Evolutionary conservation across 1,284 basidiomycete genomes (phyloP).

Genomic region (Cystodermella granulosa): DNA sequence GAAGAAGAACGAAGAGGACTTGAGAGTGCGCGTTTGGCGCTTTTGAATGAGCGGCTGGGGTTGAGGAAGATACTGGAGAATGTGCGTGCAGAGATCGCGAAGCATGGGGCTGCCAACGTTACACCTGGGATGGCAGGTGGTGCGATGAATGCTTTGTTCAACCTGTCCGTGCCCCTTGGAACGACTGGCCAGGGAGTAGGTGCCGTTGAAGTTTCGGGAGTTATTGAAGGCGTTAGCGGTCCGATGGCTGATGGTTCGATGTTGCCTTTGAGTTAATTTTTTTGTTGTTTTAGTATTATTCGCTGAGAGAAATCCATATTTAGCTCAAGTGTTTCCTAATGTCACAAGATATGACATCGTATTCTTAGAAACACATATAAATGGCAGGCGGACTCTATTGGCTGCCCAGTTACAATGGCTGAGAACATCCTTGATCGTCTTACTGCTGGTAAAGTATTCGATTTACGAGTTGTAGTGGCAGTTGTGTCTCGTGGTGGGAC

Average conservation of each 20-base stretch:
- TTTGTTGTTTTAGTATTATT: too few relatives aligned
- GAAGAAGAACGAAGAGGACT: slow-evolving; percentile 78
- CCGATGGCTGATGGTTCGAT: slow-evolving; percentile 46
- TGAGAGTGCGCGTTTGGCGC: slow-evolving; percentile 64
- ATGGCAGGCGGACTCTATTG: too few relatives aligned
- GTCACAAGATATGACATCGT: too few relatives aligned
- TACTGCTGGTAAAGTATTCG: slow-evolving; percentile 41
- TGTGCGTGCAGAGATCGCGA: slow-evolving; percentile 58
- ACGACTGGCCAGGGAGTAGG: slow-evolving; percentile 56
- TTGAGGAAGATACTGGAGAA: slow-evolving; percentile 63
- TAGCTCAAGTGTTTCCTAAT: too few relatives aligned
- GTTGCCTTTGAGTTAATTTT: slow-evolving; percentile 42
- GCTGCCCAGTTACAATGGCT: too few relatives aligned
- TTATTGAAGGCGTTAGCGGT: slow-evolving; percentile 41
- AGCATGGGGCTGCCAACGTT: slow-evolving; percentile 35
- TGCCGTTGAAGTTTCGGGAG: slow-evolving; percentile 47
- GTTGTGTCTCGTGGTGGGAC: slow-evolving; percentile 49
- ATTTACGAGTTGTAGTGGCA: slow-evolving; percentile 44
- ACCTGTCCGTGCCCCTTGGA: slow-evolving; percentile 39
- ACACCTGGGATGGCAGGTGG: slow-evolving; percentile 9
- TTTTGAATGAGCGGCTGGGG: slow-evolving; percentile 62
- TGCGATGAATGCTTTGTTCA: slow-evolving; percentile 31
- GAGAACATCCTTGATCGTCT: slow-evolving; percentile 36
- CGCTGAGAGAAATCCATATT: too few relatives aligned
- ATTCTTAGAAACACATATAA: too few relatives aligned